phyloP scores from a whole-genome alignment of 129 eudicot species.

The Flaveria bidentis region DNA sequence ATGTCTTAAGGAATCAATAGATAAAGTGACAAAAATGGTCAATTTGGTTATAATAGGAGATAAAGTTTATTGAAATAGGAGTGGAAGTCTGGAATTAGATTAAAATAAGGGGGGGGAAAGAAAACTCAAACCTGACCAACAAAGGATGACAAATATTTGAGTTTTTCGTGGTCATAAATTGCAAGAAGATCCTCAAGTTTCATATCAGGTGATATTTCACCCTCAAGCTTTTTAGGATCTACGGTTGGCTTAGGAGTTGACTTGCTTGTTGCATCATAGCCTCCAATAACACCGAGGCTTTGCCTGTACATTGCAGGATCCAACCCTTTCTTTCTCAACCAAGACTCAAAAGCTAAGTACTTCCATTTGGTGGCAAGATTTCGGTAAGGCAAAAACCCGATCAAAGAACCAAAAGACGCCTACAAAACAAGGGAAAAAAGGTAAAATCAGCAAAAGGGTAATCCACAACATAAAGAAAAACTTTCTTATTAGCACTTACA shows the following conservation, averaged over 20 bases:
- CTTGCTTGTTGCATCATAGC: slow-evolving; percentile 42
- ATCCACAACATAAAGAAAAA: slow-evolving; percentile 5
- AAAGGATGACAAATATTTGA: slow-evolving; percentile 67
- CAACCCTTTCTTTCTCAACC: slow-evolving; percentile 90
- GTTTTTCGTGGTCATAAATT: slow-evolving; percentile 83
- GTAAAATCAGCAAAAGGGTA: slow-evolving; percentile 20
- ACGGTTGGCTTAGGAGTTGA: slow-evolving; percentile 38
- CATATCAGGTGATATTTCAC: slow-evolving; percentile 64
- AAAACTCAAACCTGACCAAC: slow-evolving; percentile 83
- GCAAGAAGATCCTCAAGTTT: slow-evolving; percentile 85
- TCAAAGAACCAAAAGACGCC: slow-evolving; percentile 87
- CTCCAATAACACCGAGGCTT: slow-evolving; percentile 73
- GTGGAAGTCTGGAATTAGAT: background rate
- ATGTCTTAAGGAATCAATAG: background rate
- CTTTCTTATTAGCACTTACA: slow-evolving; percentile 47
- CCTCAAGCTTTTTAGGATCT: slow-evolving; percentile 43
- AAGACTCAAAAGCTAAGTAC: slow-evolving; percentile 87
- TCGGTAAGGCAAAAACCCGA: slow-evolving; percentile 91
- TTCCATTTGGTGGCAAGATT: slow-evolving; percentile 77
- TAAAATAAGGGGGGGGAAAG: background rate
- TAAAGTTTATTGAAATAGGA: background rate
- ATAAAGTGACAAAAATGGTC: background rate
- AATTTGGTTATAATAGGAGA: background rate
- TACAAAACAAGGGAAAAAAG: slow-evolving; percentile 33
- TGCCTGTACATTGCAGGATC: slow-evolving; percentile 79